phyloP scores from a whole-genome alignment of 768 basidiomycete species.

The Fibroporia radiculosa region DNA sequence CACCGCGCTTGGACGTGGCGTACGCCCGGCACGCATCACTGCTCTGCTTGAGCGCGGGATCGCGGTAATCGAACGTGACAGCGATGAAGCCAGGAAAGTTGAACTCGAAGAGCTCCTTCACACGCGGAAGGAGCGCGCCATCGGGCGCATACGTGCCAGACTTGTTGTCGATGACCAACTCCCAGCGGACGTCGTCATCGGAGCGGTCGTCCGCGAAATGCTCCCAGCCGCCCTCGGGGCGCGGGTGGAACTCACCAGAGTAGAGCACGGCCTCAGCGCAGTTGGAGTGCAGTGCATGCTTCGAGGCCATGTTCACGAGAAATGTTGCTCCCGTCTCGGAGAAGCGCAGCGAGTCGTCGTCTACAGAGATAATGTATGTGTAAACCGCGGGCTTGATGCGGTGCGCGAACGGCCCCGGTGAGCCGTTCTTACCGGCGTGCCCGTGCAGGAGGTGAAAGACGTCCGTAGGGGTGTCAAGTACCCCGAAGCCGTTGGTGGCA shows the following conservation, averaged over 20 bases:
- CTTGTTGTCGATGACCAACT: constrained; percentile 81
- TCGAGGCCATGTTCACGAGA: constrained; percentile 80
- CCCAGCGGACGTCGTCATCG: constrained; percentile 62
- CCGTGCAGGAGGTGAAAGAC: constrained; percentile 46
- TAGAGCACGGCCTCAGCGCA: constrained; percentile 62
- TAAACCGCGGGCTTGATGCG: constrained; percentile 78
- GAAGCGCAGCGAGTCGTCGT: constrained; percentile 73
- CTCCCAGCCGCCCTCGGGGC: constrained; percentile 63
- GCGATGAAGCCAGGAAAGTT: constrained; percentile 67
- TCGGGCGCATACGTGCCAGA: constrained; percentile 82
- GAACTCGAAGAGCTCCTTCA: constrained; percentile 57
- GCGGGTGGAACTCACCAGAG: constrained; percentile 73
- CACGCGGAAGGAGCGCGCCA: constrained; percentile 45
- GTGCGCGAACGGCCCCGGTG: constrained; percentile 17
- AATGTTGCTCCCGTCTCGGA: constrained; percentile 85
- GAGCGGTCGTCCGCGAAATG: constrained; percentile 45
- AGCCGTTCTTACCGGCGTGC: constrained; percentile 11
- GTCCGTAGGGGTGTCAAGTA: constrained; percentile 42
- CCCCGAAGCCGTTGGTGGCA: constrained; percentile 53
- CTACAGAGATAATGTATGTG: constrained; percentile 74
- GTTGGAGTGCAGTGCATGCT: constrained; percentile 79
- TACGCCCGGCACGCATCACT: constrained; percentile 62
- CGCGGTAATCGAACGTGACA: constrained; percentile 45
- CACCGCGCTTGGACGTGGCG: constrained; percentile 52
- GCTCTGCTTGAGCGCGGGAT: constrained; percentile 49